Percentiles rank a stretch among this genome's conserved stretches.
Evolutionary conservation across 2,329 filamentous ascomycete species (phyloP).

Genomic region (Pseudopithomyces chartarum): DNA sequence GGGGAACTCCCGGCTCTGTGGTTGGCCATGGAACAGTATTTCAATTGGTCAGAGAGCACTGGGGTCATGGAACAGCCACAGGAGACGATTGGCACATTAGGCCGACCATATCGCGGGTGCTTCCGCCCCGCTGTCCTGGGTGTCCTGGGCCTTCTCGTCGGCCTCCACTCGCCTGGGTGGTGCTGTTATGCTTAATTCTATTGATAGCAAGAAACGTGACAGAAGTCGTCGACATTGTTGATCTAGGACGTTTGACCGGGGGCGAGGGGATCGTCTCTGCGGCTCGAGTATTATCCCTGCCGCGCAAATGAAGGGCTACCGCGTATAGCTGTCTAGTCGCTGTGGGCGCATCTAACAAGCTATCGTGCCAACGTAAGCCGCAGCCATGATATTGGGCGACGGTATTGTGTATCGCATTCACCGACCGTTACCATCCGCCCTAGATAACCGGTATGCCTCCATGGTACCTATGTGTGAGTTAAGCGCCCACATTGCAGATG

Average conservation of each 20-base stretch:
- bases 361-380: constrained; percentile 7
- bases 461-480: not conserved
- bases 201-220: constrained; percentile 6
- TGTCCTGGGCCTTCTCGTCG: constrained; percentile 14
- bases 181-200: constrained; percentile 17
- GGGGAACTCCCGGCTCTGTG: not conserved
- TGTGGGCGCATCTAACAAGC: not conserved
- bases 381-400: not conserved
- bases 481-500: not conserved
- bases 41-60: not conserved
- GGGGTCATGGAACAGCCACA: not conserved
- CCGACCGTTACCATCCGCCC: not conserved
- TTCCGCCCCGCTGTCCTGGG: constrained; percentile 16
- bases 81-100: not conserved
- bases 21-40: not conserved
- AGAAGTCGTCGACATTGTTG: not conserved
- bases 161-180: not conserved
- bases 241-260: not conserved
- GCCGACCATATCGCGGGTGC: constrained; percentile 9
- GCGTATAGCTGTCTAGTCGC: not conserved
- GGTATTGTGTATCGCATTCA: not conserved
- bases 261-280: not conserved
- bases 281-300: not conserved
- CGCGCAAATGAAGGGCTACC: not conserved
- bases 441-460: not conserved